Base-by-base conservation (phyloP, 208 protist species). In the Angomonas ambiguus region DNA sequence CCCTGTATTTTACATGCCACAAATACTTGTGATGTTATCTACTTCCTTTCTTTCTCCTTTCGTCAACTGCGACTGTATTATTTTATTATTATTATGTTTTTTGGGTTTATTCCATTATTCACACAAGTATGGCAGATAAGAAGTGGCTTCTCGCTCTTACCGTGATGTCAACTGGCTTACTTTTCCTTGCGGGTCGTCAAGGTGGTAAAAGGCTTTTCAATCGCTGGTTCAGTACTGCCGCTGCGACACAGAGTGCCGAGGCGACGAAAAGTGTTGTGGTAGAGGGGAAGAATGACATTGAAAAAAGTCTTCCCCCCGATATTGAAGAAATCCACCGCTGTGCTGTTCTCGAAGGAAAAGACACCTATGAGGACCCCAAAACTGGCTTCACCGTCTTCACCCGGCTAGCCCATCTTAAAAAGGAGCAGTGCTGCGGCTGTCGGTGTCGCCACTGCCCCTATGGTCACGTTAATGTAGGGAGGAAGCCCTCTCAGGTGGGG, bases 371-470 rank as follows among this genome's bases (percentile, higher is more conserved):
- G 10, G 79, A 88, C 45, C 69, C 76, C 4, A 22, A 32, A 13
- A 88, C 76, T 8, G 82, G 76, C 45, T 82, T 79, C 58, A 80
- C 77, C 18, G 76, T 88, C 34, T 72, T 88, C 34, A 88, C 79
- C 2, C 62, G 58, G 6, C 58, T 80, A 5, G 32, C 45, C 11
- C 82, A 83, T 38, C 20, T 76, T 24, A 61, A 48, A 22, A 67
- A 76, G 5, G 61, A 67, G 30, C 59, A 63, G 51, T 88, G 82
- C 63, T 83, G 79, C 62, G 82, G 82, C 28, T 69, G 41, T 34
- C 51, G 62, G 13, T 88, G 82, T 58, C 67, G 79, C 51, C 79
- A 88, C 75, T 88, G 82, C 67, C 79, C 79, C 16, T 85, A 77
- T 55, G 70, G 66, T 49, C 79, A 83, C 71, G 41, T 69, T 11